A percentile compares a stretch with the other conserved stretches of the same genome.
Evolutionary conservation across 176 grass and related monocot genomes (phyloP).

Genomic region (Areca catechu): DNA sequence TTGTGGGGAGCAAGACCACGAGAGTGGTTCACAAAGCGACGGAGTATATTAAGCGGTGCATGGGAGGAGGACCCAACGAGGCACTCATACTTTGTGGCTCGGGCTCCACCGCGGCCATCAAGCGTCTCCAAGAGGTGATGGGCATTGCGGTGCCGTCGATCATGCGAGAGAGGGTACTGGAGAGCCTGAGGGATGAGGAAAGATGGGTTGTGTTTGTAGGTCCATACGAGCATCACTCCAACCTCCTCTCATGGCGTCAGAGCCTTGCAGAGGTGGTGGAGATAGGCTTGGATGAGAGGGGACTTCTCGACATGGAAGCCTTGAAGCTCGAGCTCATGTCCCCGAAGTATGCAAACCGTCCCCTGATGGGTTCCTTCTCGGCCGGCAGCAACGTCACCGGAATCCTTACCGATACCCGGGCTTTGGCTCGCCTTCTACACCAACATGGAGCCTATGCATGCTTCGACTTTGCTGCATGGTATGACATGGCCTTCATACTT

Average conservation of each 20-base stretch:
- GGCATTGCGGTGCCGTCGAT: slow-evolving; percentile 32
- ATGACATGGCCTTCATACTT: not conserved
- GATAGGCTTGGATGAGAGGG: slow-evolving; percentile 35
- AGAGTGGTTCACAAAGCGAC: slow-evolving; percentile 39
- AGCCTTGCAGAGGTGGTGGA: slow-evolving; percentile 69
- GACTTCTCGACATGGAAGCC: slow-evolving; percentile 39
- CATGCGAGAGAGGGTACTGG: slow-evolving; percentile 16
- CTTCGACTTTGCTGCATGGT: slow-evolving; percentile 88
- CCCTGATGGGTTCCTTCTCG: slow-evolving; percentile 80
- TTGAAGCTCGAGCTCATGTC: slow-evolving; percentile 23
- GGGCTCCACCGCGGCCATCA: slow-evolving; percentile 62
- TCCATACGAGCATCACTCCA: slow-evolving; percentile 83
- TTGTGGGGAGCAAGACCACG: slow-evolving; percentile 69
- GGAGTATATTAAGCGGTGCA: slow-evolving; percentile 60
- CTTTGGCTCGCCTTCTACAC: slow-evolving; percentile 49
- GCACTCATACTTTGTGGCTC: slow-evolving; percentile 61
- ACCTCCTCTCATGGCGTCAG: slow-evolving; percentile 72
- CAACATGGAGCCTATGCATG: slow-evolving; percentile 65
- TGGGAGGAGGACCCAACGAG: slow-evolving; percentile 42
- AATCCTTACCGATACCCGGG: slow-evolving; percentile 41
- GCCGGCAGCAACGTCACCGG: slow-evolving; percentile 89
- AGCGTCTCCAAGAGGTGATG: slow-evolving; percentile 71
- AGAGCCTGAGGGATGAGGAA: slow-evolving; percentile 34
- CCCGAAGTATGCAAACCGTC: slow-evolving; percentile 23
- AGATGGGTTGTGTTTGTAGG: slow-evolving; percentile 76